Evolutionary conservation across 2,329 filamentous ascomycete species (phyloP), one percentile per base, ranked within the genome.

Genomic region (Drechslerella dactyloides): DNA sequence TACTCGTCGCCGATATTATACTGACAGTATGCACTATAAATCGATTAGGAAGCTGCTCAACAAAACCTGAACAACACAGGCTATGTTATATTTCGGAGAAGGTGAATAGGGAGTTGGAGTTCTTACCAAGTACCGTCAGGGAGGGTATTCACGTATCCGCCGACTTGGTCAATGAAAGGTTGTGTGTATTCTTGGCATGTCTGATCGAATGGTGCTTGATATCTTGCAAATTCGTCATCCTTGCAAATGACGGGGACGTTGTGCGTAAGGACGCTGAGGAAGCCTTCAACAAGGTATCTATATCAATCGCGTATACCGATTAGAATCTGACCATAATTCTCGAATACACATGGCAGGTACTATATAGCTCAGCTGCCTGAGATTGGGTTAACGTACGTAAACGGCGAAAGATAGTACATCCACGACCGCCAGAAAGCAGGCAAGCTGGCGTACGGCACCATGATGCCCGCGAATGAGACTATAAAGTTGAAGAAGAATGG

Each of bases 401-500:
- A 89, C 0, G 88, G 88, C 0, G 87, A 86, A 21, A 90, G 81
- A 79, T 84, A 85, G 78, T 90, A 89, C 85, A 88, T 86, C 84
- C 84, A 86, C 6, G 79, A 79, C 13, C 82, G 80, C 89, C 89
- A 92, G 79, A 91, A 91, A 0, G 78, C 75, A 7, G 86, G 84
- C 21, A 92, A 82, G 24, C 83, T 82, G 0, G 76, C 76, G 74
- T 88, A 90, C 0, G 89, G 89, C 0, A 91, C 89, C 3, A 91
- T 81, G 1, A 92, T 88, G 73, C 90, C 90, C 75, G 89, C 91
- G 81, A 93, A 92, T 0, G 84, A 85, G 7, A 90, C 83, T 1
- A 91, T 81, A 44, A 86, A 90, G 24, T 87, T 83, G 80, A 90
- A 89, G 79, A 90, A 89, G 2, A 89, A 78, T 0, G 89, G 88